These are phyloP conservation scores for Phaeosphaeria sp. DNA, from an alignment of 2,329 filamentous ascomycete species.

Conservation along the genomic window DNA sequence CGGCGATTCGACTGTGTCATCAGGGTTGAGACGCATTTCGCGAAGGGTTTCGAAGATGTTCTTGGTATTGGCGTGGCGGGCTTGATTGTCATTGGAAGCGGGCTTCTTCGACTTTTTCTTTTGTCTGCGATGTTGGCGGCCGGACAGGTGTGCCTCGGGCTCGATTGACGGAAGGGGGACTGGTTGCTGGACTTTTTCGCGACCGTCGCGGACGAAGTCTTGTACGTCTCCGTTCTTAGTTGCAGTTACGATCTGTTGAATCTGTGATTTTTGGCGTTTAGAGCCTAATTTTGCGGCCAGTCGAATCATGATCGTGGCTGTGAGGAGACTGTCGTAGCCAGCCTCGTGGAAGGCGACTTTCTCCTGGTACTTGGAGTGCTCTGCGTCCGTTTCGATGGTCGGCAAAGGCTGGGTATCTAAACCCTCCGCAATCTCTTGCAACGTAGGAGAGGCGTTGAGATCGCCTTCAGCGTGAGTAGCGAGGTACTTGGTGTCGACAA, in stretches of 20 bases:
- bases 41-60: constrained; percentile 37
- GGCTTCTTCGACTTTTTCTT: constrained; percentile 19
- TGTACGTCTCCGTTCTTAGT: constrained; percentile 9
- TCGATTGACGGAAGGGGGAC: constrained; percentile 21
- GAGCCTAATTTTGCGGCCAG: constrained; percentile 60
- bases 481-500: constrained; percentile 70
- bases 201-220: constrained; percentile 21
- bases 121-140: constrained; percentile 9
- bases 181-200: constrained; percentile 22
- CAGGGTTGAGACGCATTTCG: constrained; percentile 10
- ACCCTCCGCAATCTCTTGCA: constrained; percentile 57
- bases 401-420: constrained; percentile 52
- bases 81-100: constrained; percentile 5
- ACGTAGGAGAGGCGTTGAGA: constrained; percentile 56
- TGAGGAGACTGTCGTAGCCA: constrained; percentile 68
- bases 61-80: constrained; percentile 27
- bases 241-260: not conserved
- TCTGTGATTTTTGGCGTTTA: constrained; percentile 20
- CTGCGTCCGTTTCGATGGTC: constrained; percentile 41
- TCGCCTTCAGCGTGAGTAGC: constrained; percentile 63
- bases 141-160: constrained; percentile 3
- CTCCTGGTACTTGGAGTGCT: constrained; percentile 51
- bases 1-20: constrained; percentile 1
- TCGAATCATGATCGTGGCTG: constrained; percentile 64
- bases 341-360: constrained; percentile 62